These are phyloP conservation scores for Claviceps arundinis DNA, from an alignment of 2,329 filamentous ascomycete genomes.

Conservation along the genomic window DNA sequence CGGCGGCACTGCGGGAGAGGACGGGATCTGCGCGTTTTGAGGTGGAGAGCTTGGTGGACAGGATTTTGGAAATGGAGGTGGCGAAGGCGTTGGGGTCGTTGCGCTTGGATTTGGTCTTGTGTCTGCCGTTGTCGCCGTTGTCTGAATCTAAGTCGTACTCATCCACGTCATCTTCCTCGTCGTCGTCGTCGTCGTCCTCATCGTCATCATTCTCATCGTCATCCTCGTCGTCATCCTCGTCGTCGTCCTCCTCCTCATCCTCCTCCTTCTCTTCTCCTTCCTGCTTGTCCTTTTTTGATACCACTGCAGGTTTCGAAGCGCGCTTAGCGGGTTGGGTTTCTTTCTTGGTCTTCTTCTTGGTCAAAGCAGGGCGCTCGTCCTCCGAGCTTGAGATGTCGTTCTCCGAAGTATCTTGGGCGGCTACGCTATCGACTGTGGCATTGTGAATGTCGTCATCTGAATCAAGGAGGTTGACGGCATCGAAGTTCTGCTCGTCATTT, in stretches of 20 bases:
- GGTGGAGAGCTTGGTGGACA: slow-evolving; percentile 74
- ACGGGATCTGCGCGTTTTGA: slow-evolving; percentile 79
- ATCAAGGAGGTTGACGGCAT: slow-evolving; percentile 40
- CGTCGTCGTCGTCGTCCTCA: slow-evolving; percentile 16
- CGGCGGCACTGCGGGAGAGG: slow-evolving; percentile 68
- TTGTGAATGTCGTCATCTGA: slow-evolving; percentile 46
- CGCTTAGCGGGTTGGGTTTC: slow-evolving; percentile 12
- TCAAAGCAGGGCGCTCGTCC: slow-evolving; percentile 15
- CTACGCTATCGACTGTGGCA: slow-evolving; percentile 36
- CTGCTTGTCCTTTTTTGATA: slow-evolving; percentile 14
- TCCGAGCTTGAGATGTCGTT: slow-evolving; percentile 22
- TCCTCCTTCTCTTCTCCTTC: slow-evolving; percentile 15
- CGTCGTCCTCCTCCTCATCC: slow-evolving; percentile 13
- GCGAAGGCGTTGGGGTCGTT: slow-evolving; percentile 89
- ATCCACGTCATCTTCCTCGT: slow-evolving; percentile 21
- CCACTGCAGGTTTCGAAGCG: background rate
- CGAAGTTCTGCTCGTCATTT: slow-evolving; percentile 27
- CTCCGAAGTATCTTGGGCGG: slow-evolving; percentile 3
- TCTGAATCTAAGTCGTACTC: slow-evolving; percentile 18
- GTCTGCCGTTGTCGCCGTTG: background rate
- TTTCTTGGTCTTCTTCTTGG: slow-evolving; percentile 12
- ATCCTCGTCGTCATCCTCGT: slow-evolving; percentile 21
- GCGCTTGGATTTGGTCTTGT: slow-evolving; percentile 55
- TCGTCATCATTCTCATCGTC: slow-evolving; percentile 28
- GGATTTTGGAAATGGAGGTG: slow-evolving; percentile 84